Percentiles rank a stretch among this genome's conserved stretches.
Conservation (phyloP, 1,284 basidiomycete genomes). For the Psilocybe mexicana region DNA sequence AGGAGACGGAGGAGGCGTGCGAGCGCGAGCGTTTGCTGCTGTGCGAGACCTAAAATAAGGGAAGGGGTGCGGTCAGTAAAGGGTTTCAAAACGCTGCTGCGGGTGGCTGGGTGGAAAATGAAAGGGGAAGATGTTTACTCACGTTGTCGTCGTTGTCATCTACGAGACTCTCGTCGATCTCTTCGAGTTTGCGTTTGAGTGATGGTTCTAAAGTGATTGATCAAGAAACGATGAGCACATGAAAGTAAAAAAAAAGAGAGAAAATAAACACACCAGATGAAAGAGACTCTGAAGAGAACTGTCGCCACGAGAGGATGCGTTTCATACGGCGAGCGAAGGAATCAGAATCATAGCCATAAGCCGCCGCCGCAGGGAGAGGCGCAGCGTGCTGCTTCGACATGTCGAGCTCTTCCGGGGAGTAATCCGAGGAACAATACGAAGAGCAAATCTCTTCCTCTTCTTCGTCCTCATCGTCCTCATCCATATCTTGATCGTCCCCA, state of each 20-base stretch:
- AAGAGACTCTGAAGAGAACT: constrained; percentile 36
- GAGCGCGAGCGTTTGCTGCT: constrained; percentile 56
- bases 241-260: constrained; percentile 11
- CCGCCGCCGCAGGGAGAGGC: constrained; percentile 23
- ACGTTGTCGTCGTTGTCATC: constrained; percentile 46
- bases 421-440: constrained; percentile 70
- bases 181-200: constrained; percentile 49
- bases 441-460: constrained; percentile 46
- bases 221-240: constrained; percentile 8
- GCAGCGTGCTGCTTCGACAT: constrained; percentile 22
- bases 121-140: constrained; percentile 26
- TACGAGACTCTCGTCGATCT: constrained; percentile 31
- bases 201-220: constrained; percentile 21
- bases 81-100: constrained; percentile 8
- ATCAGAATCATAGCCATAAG: constrained; percentile 40
- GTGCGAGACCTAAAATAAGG: constrained; percentile 44
- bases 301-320: constrained; percentile 65
- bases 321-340: constrained; percentile 54
- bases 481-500: constrained; percentile 25
- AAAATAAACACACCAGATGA: constrained; percentile 34
- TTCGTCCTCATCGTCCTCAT: constrained; percentile 34
- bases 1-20: constrained; percentile 30
- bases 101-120: constrained; percentile 5
- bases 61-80: constrained; percentile 2
- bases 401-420: constrained; percentile 28